A percentile compares a stretch with the other conserved stretches of the same genome.
These are phyloP conservation scores for Hypoxylon intermedium DNA, from an alignment of 495 filamentous ascomycete species.

Conservation along the genomic window DNA sequence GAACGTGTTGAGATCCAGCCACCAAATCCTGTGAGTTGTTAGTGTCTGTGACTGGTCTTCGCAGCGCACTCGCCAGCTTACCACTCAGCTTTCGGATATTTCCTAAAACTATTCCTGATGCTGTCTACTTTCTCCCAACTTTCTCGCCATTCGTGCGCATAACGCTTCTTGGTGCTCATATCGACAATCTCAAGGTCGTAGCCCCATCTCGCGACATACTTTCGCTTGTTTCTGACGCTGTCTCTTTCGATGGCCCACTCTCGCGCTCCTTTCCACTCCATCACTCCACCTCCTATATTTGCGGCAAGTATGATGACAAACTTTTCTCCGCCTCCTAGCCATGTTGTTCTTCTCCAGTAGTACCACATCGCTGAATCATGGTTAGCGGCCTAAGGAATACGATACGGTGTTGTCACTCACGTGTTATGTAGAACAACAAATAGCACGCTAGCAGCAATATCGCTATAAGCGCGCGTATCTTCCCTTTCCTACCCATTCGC, in stretches of 20 bases:
- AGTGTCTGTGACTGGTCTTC: slow-evolving; percentile 28
- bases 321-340: slow-evolving; percentile 83
- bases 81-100: slow-evolving; percentile 97
- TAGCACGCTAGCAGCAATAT: slow-evolving; percentile 67
- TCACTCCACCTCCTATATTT: slow-evolving; percentile 94
- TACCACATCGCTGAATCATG: slow-evolving; percentile 50
- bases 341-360: slow-evolving; percentile 53
- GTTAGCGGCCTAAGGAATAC: slow-evolving; percentile 12
- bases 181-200: slow-evolving; percentile 97
- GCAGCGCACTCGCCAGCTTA: slow-evolving; percentile 50
- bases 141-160: slow-evolving; percentile 98
- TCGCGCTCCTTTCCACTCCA: slow-evolving; percentile 97
- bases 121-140: slow-evolving; percentile 99
- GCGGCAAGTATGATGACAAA: slow-evolving; percentile 93
- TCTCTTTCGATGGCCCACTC: slow-evolving; percentile 99
- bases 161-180: slow-evolving; percentile 97
- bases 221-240: slow-evolving; percentile 91
- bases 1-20: slow-evolving; percentile 97
- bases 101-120: slow-evolving; percentile 86
- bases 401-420: slow-evolving; percentile 54
- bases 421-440: slow-evolving; percentile 71
- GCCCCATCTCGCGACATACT: slow-evolving; percentile 86
- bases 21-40: slow-evolving; percentile 83
- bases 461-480: slow-evolving; percentile 65
- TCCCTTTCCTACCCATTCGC: slow-evolving; percentile 56